Evolutionary conservation across 78 protist genomes (phyloP).

Genomic region (Chrysochromulina tobinii): DNA sequence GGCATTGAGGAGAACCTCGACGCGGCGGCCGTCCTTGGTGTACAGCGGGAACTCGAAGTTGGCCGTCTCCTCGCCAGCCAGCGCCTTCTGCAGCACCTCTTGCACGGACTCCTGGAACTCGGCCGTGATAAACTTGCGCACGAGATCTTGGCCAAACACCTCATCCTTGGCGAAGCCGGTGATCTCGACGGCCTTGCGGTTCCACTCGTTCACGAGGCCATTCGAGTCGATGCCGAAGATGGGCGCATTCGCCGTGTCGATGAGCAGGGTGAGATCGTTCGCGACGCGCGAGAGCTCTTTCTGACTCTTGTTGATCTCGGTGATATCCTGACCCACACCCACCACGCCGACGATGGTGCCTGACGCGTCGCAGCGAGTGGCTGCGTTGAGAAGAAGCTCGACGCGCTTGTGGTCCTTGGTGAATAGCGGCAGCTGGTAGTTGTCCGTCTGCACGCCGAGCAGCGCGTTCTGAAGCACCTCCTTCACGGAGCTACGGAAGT

Average conservation of each 20-base stretch:
- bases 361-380: not conserved
- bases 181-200: not conserved
- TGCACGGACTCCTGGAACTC: too few relatives aligned
- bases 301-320: not conserved
- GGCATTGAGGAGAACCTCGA: not conserved
- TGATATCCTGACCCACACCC: not conserved
- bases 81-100: not conserved
- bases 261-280: not conserved
- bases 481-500: too few relatives aligned
- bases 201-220: constrained; percentile 1
- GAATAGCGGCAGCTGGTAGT: constrained; percentile 6
- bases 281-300: not conserved
- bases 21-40: not conserved
- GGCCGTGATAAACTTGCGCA: not conserved
- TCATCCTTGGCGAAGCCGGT: not conserved
- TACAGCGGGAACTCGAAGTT: not conserved
- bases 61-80: not conserved
- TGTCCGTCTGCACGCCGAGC: not conserved
- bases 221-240: not conserved
- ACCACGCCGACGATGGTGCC: constrained; percentile 6
- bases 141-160: not conserved
- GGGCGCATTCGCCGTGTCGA: not conserved
- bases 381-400: not conserved
- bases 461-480: not conserved
- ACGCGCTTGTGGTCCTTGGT: not conserved